These are phyloP conservation scores for Pseudoperonospora humuli DNA, from an alignment of 352 stramenopile species.

Conservation along the genomic window DNA sequence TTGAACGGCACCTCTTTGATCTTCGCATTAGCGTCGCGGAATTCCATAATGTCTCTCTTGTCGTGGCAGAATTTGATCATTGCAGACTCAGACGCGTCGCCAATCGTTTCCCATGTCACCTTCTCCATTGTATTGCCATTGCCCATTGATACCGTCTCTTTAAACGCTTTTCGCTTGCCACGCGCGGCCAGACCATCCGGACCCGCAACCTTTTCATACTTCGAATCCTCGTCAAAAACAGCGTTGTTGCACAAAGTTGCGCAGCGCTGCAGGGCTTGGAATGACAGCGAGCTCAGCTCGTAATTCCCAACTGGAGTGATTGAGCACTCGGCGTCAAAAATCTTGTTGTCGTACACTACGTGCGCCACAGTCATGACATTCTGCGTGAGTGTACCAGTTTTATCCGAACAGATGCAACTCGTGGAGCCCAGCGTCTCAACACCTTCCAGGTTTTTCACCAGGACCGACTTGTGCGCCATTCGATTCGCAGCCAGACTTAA, in stretches of 20 bases:
- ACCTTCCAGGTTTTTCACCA: constrained; percentile 92
- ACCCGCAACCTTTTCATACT: constrained; percentile 54
- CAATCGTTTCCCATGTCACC: constrained; percentile 61
- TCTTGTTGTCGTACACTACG: constrained; percentile 67
- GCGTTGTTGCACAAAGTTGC: constrained; percentile 88
- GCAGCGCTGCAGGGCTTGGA: constrained; percentile 68
- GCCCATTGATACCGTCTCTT: constrained; percentile 35
- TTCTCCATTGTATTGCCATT: constrained; percentile 39
- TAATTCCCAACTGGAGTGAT: constrained; percentile 83
- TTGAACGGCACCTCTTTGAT: too few relatives aligned
- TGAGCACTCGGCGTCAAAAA: constrained; percentile 72
- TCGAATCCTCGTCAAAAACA: constrained; percentile 49
- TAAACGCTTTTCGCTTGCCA: constrained; percentile 52
- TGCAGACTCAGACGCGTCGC: constrained; percentile 68
- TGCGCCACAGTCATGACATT: constrained; percentile 93
- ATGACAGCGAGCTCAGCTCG: constrained; percentile 34
- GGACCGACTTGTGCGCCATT: constrained; percentile 86
- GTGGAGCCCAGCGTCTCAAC: constrained; percentile 91
- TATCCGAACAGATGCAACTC: constrained; percentile 89
- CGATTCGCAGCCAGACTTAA: constrained; percentile 87
- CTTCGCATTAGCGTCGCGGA: too few relatives aligned
- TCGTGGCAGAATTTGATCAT: constrained; percentile 87
- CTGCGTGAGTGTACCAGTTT: constrained; percentile 91
- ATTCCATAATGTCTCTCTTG: constrained; percentile 75
- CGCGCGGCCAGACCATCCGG: constrained; percentile 36